Conservation (phyloP, 345 rosid genomes). For the Carallia brachiata region DNA sequence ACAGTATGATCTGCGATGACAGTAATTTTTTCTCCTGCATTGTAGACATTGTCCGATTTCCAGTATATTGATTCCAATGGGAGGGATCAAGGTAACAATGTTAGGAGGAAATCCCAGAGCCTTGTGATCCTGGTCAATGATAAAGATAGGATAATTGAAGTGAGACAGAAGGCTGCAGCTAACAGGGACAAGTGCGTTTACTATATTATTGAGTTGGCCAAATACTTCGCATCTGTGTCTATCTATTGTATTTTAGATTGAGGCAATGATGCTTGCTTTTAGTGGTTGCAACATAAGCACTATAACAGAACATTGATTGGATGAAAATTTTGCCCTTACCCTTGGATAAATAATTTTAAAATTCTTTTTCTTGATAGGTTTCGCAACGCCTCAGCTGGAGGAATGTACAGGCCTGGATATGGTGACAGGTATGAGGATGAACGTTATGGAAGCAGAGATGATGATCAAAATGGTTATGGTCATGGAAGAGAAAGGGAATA, state of each 20-base stretch:
- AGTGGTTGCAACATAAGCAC: not conserved
- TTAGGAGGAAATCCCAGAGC: slow-evolving; percentile 90
- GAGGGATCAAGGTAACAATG: slow-evolving; percentile 95
- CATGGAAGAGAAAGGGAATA: slow-evolving; percentile 78
- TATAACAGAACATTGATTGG: not conserved
- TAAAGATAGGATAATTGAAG: slow-evolving; percentile 85
- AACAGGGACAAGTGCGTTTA: slow-evolving; percentile 88
- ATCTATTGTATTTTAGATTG: not conserved
- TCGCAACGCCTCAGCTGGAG: slow-evolving; percentile 58
- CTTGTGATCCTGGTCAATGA: slow-evolving; percentile 89
- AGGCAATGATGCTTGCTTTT: not conserved
- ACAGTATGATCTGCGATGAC: not conserved
- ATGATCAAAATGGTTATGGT: slow-evolving; percentile 68
- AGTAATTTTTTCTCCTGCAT: slow-evolving; percentile 19
- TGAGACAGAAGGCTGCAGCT: slow-evolving; percentile 89
- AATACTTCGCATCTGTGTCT: not conserved
- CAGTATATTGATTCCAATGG: slow-evolving; percentile 94
- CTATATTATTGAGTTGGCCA: slow-evolving; percentile 6
- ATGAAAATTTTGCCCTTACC: not conserved
- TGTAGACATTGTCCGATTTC: slow-evolving; percentile 77
- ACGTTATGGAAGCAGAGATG: slow-evolving; percentile 63
- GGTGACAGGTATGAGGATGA: slow-evolving; percentile 77
- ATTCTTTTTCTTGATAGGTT: slow-evolving; percentile 43
- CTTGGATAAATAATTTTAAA: too few relatives aligned
- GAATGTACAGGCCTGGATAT: slow-evolving; percentile 70